phyloP scores from a whole-genome alignment of 768 basidiomycete species.

The Boletellus ananas region DNA sequence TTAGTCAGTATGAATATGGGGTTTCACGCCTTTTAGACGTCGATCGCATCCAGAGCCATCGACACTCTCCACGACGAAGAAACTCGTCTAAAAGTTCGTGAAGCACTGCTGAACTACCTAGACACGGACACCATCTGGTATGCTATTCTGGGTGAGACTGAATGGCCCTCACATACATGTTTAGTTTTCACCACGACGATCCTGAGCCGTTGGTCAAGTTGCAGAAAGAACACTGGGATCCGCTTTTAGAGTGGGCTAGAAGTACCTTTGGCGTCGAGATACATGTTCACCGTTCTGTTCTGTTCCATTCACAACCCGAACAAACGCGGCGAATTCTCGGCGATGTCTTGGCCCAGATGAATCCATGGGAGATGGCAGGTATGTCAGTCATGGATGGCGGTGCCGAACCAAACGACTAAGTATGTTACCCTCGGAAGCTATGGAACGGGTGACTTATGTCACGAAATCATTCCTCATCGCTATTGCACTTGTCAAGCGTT shows the following conservation, averaged over 20 bases:
- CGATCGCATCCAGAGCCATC: conserved; percentile 83
- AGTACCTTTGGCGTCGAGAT: conserved; percentile 66
- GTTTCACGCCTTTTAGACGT: conserved; percentile 57
- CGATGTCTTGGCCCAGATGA: conserved; percentile 55
- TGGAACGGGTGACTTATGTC: conserved; percentile 86
- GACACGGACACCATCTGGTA: conserved; percentile 95
- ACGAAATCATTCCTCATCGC: conserved; percentile 91
- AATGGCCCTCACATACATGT: neutral
- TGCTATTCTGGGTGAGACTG: conserved; percentile 11
- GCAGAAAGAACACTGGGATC: conserved; percentile 85
- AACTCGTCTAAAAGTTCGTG: conserved; percentile 58
- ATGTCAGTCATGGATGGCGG: conserved; percentile 34
- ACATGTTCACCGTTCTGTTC: conserved; percentile 64
- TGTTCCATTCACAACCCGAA: conserved; percentile 64
- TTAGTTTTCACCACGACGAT: conserved; percentile 78
- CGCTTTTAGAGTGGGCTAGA: conserved; percentile 76
- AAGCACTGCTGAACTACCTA: conserved; percentile 74
- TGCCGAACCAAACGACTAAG: neutral
- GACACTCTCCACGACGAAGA: conserved; percentile 64
- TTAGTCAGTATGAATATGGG: neutral
- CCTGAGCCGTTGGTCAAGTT: conserved; percentile 72
- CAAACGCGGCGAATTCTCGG: conserved; percentile 62
- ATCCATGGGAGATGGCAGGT: conserved; percentile 91
- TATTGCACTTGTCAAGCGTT: conserved; percentile 75
- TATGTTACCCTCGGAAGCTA: conserved; percentile 45